Evolutionary conservation across 2,329 filamentous ascomycete genomes (phyloP), one percentile per base, ranked within the genome.

Genomic region (Clonostachys chloroleuca): DNA sequence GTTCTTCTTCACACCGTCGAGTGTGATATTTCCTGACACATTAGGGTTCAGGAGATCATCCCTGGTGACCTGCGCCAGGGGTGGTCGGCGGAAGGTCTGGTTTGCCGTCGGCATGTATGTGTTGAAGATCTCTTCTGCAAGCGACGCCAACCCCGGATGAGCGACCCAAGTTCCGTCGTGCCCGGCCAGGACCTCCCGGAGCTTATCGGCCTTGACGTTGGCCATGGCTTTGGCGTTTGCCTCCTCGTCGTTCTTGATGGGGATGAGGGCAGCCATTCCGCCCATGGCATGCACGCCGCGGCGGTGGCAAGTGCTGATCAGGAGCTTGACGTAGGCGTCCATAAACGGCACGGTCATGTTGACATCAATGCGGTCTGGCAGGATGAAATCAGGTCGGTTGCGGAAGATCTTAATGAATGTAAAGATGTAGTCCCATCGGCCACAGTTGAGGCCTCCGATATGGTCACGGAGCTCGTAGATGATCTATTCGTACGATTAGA

Each of bases 341-440:
- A 95, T 95, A 71, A 95, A 95, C 7, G 90, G 90, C 2, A 89
- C 86, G 9, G 89, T 95, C 90, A 95, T 95, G 56, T 89, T 95
- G 43, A 95, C 87, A 46, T 81, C 78, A 48, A 83, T 82, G 50
- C 90, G 86, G 66, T 95, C 89, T n/a, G 90, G 90, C 12, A 95
- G 83, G 49, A 95, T 81, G 63, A 95, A 95, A 69, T 84, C 82
- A 53, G 86, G 77, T 73, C 94, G 89, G 59, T 94, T 81, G 62
- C 90, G 87, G 85, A 95, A 94, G 67, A 91, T 92, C 80, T 95
- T 95, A 76, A 95, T 94, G 59, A 90, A 87, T 63, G 84, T 91
- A 78, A 95, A 95, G 70, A 95, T 95, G 75, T 95, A 95, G 64
- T 95, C 90, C 90, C 90, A 95, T 54, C 90, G 84, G 54, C 90